Conservation (phyloP, 2,329 filamentous ascomycete species). For the Phyllosticta capitalensis region DNA sequence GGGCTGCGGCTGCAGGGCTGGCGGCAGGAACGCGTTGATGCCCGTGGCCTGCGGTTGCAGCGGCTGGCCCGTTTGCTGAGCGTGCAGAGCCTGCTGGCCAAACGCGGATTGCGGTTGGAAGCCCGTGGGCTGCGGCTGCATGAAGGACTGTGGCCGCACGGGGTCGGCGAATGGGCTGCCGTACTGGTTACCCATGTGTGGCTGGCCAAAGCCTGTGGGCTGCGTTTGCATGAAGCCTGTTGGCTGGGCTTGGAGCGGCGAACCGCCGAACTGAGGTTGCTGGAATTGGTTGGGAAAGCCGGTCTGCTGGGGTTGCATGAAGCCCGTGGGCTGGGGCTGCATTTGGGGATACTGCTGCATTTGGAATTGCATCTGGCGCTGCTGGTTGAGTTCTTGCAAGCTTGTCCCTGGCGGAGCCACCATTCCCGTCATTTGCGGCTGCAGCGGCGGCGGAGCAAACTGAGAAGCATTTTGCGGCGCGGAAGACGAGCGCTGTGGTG, state of each 20-base stretch:
- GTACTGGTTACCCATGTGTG: conserved; percentile 33
- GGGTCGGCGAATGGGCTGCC: conserved; percentile 38
- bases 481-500: conserved; percentile 72
- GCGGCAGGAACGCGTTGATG: conserved; percentile 38
- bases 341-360: conserved; percentile 20
- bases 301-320: conserved; percentile 27
- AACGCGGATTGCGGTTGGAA: conserved; percentile 16
- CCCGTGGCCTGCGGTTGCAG: conserved; percentile 47
- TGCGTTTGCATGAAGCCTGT: conserved; percentile 47
- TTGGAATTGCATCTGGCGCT: conserved; percentile 24
- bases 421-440: conserved; percentile 76
- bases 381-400: conserved; percentile 53
- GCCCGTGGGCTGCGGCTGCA: conserved; percentile 6
- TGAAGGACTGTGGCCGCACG: conserved; percentile 2
- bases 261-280: conserved; percentile 11
- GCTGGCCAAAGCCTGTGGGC: conserved; percentile 43
- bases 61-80: conserved; percentile 17
- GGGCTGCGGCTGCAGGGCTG: conserved; percentile 40
- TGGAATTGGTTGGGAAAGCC: conserved; percentile 15
- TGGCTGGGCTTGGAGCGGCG: conserved; percentile 31
- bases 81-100: conserved; percentile 18
- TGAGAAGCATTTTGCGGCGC: conserved; percentile 68
- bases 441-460: conserved; percentile 62
- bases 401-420: conserved; percentile 68
- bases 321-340: conserved; percentile 30